Base-by-base conservation (phyloP, 2,329 filamentous ascomycete species). In the Pseudodiploospora longispora region DNA sequence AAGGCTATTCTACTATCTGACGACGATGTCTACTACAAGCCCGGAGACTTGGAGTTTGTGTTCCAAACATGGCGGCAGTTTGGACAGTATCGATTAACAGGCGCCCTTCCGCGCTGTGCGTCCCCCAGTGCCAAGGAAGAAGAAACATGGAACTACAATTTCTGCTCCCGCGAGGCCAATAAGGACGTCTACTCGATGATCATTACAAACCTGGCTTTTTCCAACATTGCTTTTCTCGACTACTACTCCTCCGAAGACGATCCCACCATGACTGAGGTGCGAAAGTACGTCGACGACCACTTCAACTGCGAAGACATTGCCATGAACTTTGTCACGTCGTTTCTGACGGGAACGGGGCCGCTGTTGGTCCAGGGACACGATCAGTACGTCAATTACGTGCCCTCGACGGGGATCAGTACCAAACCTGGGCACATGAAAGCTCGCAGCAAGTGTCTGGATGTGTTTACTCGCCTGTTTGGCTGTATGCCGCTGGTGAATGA, bases 251-350 rank as follows among this genome's bases (percentile, higher is more conserved):
- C 64, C 3, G 19, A 19, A 19, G 55, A 58, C n/a, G 59, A 62
- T n/a, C 53, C 52, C 2, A 42, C 52, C 35, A 55, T 59, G 47
- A 54, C 49, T 4, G 53, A 53, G 41, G 56, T 68, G 27, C 60
- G 65, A 3, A 50, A 59, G 1, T 63, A 66, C 43, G 63, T 68
- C 10, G 65, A 67, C 27, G 48, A 60, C 12, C 52, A 59, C 36
- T 60, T 64, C 54, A 67, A 68, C 51, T 68, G 65, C 55, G 65
- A 68, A 47, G 64, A 68, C 41, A 59, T 68, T 47, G 65, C 61
- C 19, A 46, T 68, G 41, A 68, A 68, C 52, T 67, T 59, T 33
- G 50, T 66, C 29, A 53, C 57, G 6, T 59, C 60, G 2, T 49
- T 59, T 12, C 46, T 68, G 33, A 66, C 64, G 0, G 55, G 62